Base-by-base conservation (phyloP, 768 basidiomycete species). In the Boletus bicolor region DNA sequence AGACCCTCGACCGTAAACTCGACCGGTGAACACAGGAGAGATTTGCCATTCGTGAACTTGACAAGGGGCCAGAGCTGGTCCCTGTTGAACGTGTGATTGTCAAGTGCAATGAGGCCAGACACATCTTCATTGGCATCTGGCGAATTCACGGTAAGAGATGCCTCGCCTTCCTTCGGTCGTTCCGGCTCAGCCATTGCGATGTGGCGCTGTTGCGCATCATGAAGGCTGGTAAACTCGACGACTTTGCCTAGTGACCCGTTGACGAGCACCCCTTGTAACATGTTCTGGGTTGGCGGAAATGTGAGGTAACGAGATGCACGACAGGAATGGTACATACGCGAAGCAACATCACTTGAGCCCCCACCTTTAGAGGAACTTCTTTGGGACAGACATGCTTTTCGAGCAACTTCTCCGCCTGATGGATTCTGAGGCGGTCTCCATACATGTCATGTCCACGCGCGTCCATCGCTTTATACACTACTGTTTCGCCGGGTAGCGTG, bases 201-300 rank as follows among this genome's bases (percentile, higher is more conserved):
- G 38, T 58, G 49, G 17, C 63, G 60, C 11, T 47, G 1, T 34
- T 58, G 58, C 2, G 76, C 75, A 8, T 75, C 71, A 21, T 64
- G 68, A 28, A 59, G 19, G 17, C 62, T 44, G 26, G 66, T 57
- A 50, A 77, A 75, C 26, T 69, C 71, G 7, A 67, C 35, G 19
- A 99, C 82, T 44, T 82, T 85, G 11, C 96, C 97, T 74, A 97
- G 86, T 47, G 86, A 91, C 0, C 96, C 96, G 64, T 99, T 99
- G 51, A 98, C 97, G 28, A 75, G 66, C 21, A 26, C 46, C 1
- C 69, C 69, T 56, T 72, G 65, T 1, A 43, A 30, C 53, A 72
- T 64, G 53, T 75, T 75, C 75, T 75, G 30, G 14, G 43, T 42
- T 28, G 53, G 30, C 11, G 10, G 24, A 8, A n/a, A 43, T 28